Percentiles rank a stretch among this genome's conserved stretches.
Conservation (phyloP, 176 grass and related monocot species). For the Paspalum vaginatum region DNA sequence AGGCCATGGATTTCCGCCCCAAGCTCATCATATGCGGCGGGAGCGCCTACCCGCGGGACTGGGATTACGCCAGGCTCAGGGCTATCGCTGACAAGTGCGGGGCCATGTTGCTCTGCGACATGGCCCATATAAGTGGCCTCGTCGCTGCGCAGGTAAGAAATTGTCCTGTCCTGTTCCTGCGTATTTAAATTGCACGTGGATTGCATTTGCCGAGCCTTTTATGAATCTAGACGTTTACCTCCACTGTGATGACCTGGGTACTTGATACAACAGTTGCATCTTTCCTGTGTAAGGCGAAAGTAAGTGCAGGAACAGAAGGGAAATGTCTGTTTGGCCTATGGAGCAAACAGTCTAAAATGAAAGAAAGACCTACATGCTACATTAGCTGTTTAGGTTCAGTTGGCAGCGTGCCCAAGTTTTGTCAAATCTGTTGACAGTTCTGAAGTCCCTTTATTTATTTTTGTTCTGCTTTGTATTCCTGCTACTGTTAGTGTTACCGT, state of each 20-base stretch:
- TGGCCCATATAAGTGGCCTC: constrained; percentile 99
- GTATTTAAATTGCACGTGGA: neutral
- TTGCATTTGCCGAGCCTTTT: neutral
- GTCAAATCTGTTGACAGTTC: neutral
- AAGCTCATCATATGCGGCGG: constrained; percentile 98
- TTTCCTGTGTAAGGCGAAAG: neutral
- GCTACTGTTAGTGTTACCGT: neutral
- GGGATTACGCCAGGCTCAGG: constrained; percentile 89
- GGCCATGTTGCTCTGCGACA: constrained; percentile 84
- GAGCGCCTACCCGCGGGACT: constrained; percentile 93
- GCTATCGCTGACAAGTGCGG: constrained; percentile 88
- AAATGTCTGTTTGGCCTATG: neutral
- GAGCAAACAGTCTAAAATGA: neutral
- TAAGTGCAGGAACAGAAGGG: neutral
- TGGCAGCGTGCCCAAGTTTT: neutral
- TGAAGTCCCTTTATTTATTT: neutral
- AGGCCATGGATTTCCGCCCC: constrained; percentile 95
- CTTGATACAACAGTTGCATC: neutral
- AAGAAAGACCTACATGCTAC: too few species aligned
- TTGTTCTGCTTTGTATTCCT: neutral
- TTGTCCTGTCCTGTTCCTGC: neutral
- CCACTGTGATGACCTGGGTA: neutral
- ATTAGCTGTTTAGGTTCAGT: neutral
- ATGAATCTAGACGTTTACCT: neutral
- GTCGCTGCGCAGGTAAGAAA: constrained; percentile 81